Conservation (phyloP, 1,284 basidiomycete species). For the Leccinum fallax region DNA sequence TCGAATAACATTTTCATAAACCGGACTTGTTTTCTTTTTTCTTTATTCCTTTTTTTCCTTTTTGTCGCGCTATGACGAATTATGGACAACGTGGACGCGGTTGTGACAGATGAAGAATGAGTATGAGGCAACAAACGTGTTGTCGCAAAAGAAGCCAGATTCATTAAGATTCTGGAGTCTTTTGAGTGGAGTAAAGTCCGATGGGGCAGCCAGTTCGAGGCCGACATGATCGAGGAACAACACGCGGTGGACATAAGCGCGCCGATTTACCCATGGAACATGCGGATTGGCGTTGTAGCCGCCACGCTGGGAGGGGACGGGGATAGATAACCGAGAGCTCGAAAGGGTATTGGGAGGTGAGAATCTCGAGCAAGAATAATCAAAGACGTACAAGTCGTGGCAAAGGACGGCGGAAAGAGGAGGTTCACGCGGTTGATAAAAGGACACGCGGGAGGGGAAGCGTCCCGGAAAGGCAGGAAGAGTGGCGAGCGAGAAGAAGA, state of each 20-base stretch:
- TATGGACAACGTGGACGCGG: slow-evolving; percentile 74
- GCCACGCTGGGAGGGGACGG: slow-evolving; percentile 26
- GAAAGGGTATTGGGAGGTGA: slow-evolving; percentile 24
- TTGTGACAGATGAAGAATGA: slow-evolving; percentile 66
- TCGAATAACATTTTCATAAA: slow-evolving; percentile 41
- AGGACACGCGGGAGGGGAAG: slow-evolving; percentile 43
- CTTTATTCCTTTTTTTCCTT: not conserved
- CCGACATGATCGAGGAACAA: slow-evolving; percentile 63
- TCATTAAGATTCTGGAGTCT: slow-evolving; percentile 55
- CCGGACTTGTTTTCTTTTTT: slow-evolving; percentile 42
- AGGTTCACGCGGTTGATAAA: slow-evolving; percentile 31
- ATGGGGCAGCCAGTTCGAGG: slow-evolving; percentile 50
- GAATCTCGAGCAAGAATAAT: slow-evolving; percentile 38
- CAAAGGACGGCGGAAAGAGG: slow-evolving; percentile 32
- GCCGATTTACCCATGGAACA: slow-evolving; percentile 43
- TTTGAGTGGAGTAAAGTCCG: slow-evolving; percentile 71
- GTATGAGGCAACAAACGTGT: slow-evolving; percentile 70
- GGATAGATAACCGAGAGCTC: slow-evolving; percentile 32
- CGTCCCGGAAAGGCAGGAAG: slow-evolving; percentile 55
- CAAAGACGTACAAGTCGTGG: slow-evolving; percentile 41
- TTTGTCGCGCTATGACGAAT: slow-evolving; percentile 51
- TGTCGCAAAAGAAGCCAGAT: slow-evolving; percentile 61
- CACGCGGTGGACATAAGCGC: slow-evolving; percentile 61
- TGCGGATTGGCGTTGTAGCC: slow-evolving; percentile 35
- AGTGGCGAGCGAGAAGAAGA: slow-evolving; percentile 47